Evolutionary conservation across 1,284 basidiomycete genomes (phyloP).

Genomic region (Ustilago trichophora): DNA sequence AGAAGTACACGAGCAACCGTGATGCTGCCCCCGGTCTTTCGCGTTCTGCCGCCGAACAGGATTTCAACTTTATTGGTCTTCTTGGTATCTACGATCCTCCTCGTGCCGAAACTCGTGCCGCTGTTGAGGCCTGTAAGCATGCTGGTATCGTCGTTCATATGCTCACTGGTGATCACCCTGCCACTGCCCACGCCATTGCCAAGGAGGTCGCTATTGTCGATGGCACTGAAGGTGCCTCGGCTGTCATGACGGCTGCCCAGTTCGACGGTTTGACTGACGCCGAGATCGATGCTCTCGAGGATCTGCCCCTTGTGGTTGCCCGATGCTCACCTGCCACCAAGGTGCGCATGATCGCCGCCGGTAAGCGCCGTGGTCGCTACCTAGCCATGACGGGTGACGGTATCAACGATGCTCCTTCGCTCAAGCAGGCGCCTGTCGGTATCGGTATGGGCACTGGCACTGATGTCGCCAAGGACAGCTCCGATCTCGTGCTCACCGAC

Average conservation of each 20-base stretch:
- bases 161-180: constrained; percentile 60
- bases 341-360: constrained; percentile 60
- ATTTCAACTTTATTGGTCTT: constrained; percentile 56
- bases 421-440: constrained; percentile 70
- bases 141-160: constrained; percentile 61
- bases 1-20: constrained; percentile 12
- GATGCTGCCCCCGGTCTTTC: constrained; percentile 28
- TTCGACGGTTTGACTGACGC: constrained; percentile 55
- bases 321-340: constrained; percentile 62
- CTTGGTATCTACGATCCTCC: constrained; percentile 63
- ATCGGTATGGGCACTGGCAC: constrained; percentile 79
- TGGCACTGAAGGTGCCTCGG: constrained; percentile 40
- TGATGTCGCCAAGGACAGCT: constrained; percentile 74
- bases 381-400: constrained; percentile 67
- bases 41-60: constrained; percentile 51
- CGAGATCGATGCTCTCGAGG: constrained; percentile 51
- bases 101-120: constrained; percentile 55
- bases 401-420: constrained; percentile 73
- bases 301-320: constrained; percentile 55
- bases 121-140: constrained; percentile 55
- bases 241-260: constrained; percentile 55
- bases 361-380: constrained; percentile 46
- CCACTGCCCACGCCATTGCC: constrained; percentile 58
- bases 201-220: constrained; percentile 55
- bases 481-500: constrained; percentile 64